A percentile compares a stretch with the other conserved stretches of the same genome.
These are phyloP conservation scores for Leptomonas seymouri DNA, from an alignment of 208 protist genomes.

Conservation along the genomic window DNA sequence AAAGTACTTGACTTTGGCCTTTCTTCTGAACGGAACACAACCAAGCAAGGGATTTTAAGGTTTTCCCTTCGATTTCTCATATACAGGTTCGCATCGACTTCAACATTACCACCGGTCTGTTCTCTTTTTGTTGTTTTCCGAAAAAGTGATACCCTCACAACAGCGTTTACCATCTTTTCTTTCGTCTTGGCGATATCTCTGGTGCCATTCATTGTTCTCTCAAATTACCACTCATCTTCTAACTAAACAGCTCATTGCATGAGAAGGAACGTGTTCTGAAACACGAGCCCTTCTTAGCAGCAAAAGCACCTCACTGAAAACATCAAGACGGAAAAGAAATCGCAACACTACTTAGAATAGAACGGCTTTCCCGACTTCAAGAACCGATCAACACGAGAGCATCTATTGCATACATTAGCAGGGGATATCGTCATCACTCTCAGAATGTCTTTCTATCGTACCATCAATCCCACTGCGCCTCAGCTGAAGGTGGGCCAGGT, in stretches of 20 bases:
- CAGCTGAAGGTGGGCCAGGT: constrained; percentile 47
- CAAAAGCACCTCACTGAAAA: background rate
- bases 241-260: background rate
- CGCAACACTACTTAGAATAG: too few relatives aligned
- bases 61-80: too few relatives aligned
- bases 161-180: background rate
- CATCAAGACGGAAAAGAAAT: background rate
- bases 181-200: background rate
- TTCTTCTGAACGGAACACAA: too few relatives aligned
- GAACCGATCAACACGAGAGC: too few relatives aligned
- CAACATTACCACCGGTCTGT: too few relatives aligned
- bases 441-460: constrained; percentile 35
- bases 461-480: constrained; percentile 23
- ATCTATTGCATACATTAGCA: background rate
- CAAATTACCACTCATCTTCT: background rate
- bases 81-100: too few relatives aligned
- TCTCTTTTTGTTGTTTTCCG: constrained; percentile 1
- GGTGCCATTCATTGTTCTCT: background rate
- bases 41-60: too few relatives aligned
- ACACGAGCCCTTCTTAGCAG: background rate
- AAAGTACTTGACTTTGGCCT: background rate
- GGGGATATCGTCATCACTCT: background rate
- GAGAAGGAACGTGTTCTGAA: background rate
- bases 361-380: too few relatives aligned
- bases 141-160: too few relatives aligned